Evolutionary conservation across 305 asterid genomes (phyloP).

Genomic region (Ajuga reptans): DNA sequence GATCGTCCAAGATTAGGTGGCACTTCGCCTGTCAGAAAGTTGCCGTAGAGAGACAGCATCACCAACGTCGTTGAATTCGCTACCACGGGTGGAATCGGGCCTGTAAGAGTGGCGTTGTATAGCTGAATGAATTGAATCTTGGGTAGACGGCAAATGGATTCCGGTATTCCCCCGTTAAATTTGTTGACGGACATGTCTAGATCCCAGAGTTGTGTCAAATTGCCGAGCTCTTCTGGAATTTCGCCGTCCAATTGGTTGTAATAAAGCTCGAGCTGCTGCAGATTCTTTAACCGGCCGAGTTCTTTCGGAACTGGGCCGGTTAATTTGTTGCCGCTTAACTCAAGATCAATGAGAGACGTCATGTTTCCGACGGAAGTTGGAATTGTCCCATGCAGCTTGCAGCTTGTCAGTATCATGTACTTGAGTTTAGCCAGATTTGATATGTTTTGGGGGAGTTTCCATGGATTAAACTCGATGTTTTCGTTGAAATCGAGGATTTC

Average conservation of each 20-base stretch:
- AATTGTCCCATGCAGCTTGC: slow-evolving; percentile 54
- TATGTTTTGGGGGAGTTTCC: slow-evolving; percentile 55
- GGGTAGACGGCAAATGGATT: slow-evolving; percentile 63
- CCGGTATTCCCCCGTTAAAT: slow-evolving; percentile 52
- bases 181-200: slow-evolving; percentile 79
- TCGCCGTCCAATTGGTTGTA: slow-evolving; percentile 68
- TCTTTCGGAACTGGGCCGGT: slow-evolving; percentile 55
- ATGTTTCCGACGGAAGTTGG: slow-evolving; percentile 54
- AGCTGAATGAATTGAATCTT: slow-evolving; percentile 55
- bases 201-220: slow-evolving; percentile 51
- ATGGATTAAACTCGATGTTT: slow-evolving; percentile 33
- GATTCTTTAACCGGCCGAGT: slow-evolving; percentile 44
- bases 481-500: slow-evolving; percentile 49
- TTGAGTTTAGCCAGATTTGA: slow-evolving; percentile 37
- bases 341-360: slow-evolving; percentile 70
- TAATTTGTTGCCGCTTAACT: slow-evolving; percentile 58
- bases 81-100: slow-evolving; percentile 53
- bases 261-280: slow-evolving; percentile 72
- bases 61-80: slow-evolving; percentile 52
- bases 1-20: slow-evolving; percentile 57
- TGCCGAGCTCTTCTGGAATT: slow-evolving; percentile 71
- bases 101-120: slow-evolving; percentile 64
- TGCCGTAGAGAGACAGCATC: slow-evolving; percentile 64
- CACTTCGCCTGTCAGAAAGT: slow-evolving; percentile 58
- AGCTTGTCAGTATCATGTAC: slow-evolving; percentile 47